These are phyloP conservation scores for Cicer chorassanicum DNA, from an alignment of 306 rosid genomes.

Conservation along the genomic window DNA sequence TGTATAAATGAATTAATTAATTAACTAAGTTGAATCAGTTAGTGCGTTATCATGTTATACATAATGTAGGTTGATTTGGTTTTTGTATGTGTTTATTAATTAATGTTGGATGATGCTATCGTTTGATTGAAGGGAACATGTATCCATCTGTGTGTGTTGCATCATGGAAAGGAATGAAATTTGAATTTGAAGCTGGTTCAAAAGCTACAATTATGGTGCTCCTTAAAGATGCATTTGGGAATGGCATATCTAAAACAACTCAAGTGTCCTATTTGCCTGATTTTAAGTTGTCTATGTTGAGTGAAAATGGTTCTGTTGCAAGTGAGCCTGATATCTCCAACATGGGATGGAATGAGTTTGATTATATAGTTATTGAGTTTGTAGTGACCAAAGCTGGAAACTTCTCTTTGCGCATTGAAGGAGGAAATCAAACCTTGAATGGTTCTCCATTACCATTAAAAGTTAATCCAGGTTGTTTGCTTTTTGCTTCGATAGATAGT, in stretches of 20 bases:
- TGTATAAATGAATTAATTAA: background rate
- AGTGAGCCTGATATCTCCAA: slow-evolving; percentile 55
- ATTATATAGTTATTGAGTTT: slow-evolving; percentile 66
- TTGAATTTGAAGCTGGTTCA: slow-evolving; percentile 74
- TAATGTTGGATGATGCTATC: slow-evolving; percentile 33
- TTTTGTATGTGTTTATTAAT: slow-evolving; percentile 7
- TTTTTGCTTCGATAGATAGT: slow-evolving; percentile 16
- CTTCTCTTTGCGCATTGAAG: slow-evolving; percentile 58
- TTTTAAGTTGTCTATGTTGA: slow-evolving; percentile 55
- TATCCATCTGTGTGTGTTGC: slow-evolving; percentile 75
- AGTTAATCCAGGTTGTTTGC: slow-evolving; percentile 76
- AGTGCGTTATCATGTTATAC: background rate
- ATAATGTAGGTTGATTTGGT: background rate
- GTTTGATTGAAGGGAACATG: slow-evolving; percentile 57
- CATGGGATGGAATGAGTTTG: slow-evolving; percentile 73
- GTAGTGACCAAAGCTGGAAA: slow-evolving; percentile 62
- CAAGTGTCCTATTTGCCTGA: slow-evolving; percentile 57
- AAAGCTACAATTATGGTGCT: slow-evolving; percentile 65
- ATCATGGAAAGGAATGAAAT: slow-evolving; percentile 67
- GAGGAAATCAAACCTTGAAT: slow-evolving; percentile 70
- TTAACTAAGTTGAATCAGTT: background rate
- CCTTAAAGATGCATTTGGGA: slow-evolving; percentile 91
- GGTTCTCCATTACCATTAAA: slow-evolving; percentile 73
- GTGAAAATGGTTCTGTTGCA: slow-evolving; percentile 62
- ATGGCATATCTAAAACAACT: slow-evolving; percentile 54